Percentiles rank a stretch among this genome's conserved stretches.
Conservation (phyloP, 768 basidiomycete genomes). For the Suillus tomentosus region DNA sequence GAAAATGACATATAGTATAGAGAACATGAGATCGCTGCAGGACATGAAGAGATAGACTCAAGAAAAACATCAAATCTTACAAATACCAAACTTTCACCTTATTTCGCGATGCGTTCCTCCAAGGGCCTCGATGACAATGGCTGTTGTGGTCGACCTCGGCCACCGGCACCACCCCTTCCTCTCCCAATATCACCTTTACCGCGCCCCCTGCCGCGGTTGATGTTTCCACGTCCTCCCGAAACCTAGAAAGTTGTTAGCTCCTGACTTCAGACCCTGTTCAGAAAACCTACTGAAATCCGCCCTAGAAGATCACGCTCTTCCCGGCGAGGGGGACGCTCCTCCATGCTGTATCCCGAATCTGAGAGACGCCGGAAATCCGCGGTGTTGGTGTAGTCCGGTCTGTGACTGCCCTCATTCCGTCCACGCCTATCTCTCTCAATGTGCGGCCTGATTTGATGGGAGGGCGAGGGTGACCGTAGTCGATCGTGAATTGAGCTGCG, state of each 20-base stretch:
- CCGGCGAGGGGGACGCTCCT: not conserved
- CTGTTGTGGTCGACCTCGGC: conserved; percentile 22
- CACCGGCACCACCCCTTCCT: conserved; percentile 15
- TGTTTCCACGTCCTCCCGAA: not conserved
- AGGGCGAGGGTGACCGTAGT: not conserved
- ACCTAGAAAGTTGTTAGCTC: conserved; percentile 4
- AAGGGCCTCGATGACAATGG: conserved; percentile 22
- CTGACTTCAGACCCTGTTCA: not conserved
- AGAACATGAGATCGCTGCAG: not conserved
- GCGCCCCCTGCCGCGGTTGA: conserved; percentile 14
- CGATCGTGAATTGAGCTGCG: not conserved
- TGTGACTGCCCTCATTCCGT: not conserved
- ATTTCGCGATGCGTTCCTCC: conserved; percentile 25
- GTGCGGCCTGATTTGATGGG: not conserved
- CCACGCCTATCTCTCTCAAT: not conserved
- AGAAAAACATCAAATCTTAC: not conserved
- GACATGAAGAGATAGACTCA: not conserved
- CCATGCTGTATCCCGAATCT: not conserved
- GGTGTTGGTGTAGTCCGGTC: not conserved
- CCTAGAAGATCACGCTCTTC: not conserved
- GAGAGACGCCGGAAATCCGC: not conserved
- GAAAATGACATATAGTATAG: not conserved
- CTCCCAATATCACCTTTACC: conserved; percentile 25
- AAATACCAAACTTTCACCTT: not conserved
- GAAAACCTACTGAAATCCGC: not conserved